These are phyloP conservation scores for Chalciporus pseudorubinellus DNA, from an alignment of 768 basidiomycete species.

Conservation along the genomic window DNA sequence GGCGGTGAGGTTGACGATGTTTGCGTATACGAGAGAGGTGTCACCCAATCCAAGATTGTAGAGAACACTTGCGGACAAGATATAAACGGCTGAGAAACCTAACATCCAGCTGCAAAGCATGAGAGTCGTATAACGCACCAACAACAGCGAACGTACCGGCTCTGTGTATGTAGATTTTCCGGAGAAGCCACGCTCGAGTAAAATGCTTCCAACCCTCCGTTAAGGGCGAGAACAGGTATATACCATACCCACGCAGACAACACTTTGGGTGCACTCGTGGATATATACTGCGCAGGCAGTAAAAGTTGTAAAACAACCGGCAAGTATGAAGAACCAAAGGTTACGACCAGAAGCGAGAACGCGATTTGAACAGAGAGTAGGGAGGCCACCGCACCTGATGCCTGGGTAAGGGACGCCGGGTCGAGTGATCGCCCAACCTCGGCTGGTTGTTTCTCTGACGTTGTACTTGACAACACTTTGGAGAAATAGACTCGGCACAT, in stretches of 20 bases:
- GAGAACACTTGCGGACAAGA: constrained; percentile 47
- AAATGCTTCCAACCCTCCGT: constrained; percentile 92
- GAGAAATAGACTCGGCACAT: constrained; percentile 89
- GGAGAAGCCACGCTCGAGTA: constrained; percentile 74
- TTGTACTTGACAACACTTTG: constrained; percentile 42
- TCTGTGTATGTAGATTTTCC: constrained; percentile 65
- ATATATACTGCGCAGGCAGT: constrained; percentile 65
- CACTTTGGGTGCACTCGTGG: constrained; percentile 77
- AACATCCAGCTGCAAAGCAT: constrained; percentile 62
- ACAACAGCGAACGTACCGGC: constrained; percentile 41
- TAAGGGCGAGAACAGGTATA: constrained; percentile 85
- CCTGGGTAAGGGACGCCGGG: constrained; percentile 31
- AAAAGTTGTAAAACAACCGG: constrained; percentile 65
- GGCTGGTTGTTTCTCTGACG: constrained; percentile 3
- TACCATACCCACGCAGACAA: constrained; percentile 83
- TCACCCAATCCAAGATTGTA: constrained; percentile 57
- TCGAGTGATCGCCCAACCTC: background rate
- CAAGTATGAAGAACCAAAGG: constrained; percentile 76
- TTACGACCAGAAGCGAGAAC: constrained; percentile 64
- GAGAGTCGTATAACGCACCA: background rate
- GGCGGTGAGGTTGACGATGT: constrained; percentile 61
- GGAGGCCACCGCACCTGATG: constrained; percentile 52
- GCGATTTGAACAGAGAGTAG: constrained; percentile 66
- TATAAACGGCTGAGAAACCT: constrained; percentile 69
- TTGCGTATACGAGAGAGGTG: constrained; percentile 71